Percentiles rank a stretch among this genome's conserved stretches.
Conservation (phyloP, 2,329 filamentous ascomycete species). For the Microcyclospora pomicola region DNA sequence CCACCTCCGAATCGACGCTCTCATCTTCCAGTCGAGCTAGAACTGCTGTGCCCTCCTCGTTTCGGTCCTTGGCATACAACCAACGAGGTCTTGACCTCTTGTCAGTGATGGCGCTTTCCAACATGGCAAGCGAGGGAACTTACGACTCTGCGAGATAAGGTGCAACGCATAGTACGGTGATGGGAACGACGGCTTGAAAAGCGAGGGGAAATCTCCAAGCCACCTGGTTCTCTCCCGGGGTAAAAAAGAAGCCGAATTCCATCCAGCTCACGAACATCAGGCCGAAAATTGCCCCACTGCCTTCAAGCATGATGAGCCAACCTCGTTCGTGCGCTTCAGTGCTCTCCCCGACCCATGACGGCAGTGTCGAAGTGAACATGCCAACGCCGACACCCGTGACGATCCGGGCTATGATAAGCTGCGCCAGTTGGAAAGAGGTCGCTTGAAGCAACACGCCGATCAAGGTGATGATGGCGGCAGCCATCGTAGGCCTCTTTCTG, state of each 20-base stretch:
- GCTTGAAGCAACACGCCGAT: conserved; percentile 28
- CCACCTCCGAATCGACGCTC: conserved; percentile 10
- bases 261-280: conserved; percentile 35
- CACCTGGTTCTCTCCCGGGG: conserved; percentile 10
- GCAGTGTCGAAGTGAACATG: conserved; percentile 13
- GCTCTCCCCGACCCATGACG: conserved; percentile 29
- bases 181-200: conserved; percentile 30
- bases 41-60: conserved; percentile 11
- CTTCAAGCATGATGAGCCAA: conserved; percentile 7
- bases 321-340: conserved; percentile 22
- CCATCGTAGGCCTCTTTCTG: conserved; percentile 29
- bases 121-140: too few species aligned
- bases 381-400: conserved; percentile 38
- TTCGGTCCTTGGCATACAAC: conserved; percentile 13
- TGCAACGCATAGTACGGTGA: conserved; percentile 21
- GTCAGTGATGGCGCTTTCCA: too few species aligned
- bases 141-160: conserved; percentile 18
- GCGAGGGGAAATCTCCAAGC: conserved; percentile 27
- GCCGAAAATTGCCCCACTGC: conserved; percentile 2
- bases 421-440: conserved; percentile 25
- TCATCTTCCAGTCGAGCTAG: conserved; percentile 16
- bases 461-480: conserved; percentile 26
- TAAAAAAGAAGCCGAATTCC: conserved; percentile 5
- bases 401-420: conserved; percentile 38
- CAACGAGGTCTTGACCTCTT: conserved; percentile 7